phyloP scores from a whole-genome alignment of 2,329 filamentous ascomycete species.

The Alternaria burnsii region DNA sequence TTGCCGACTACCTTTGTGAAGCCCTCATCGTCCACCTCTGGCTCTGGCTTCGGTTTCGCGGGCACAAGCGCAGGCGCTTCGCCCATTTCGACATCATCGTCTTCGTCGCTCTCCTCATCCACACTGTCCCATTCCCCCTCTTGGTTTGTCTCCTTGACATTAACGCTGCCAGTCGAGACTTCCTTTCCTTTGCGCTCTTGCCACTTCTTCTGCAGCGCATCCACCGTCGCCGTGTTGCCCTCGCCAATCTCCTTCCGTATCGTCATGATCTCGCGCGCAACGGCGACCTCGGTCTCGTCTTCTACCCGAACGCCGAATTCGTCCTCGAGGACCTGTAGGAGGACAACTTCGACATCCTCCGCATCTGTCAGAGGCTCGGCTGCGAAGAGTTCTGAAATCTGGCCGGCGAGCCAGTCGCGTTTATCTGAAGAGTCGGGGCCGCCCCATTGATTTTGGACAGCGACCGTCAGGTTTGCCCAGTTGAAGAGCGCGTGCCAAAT shows the following conservation, averaged over 20 bases:
- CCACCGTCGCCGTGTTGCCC: conserved; percentile 72
- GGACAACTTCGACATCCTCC: conserved; percentile 81
- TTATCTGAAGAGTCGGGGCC: conserved; percentile 84
- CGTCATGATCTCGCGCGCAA: conserved; percentile 76
- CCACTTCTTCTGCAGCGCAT: conserved; percentile 70
- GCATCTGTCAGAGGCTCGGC: conserved; percentile 69
- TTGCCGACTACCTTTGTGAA: conserved; percentile 55
- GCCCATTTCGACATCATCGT: conserved; percentile 48
- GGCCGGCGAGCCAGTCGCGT: conserved; percentile 94
- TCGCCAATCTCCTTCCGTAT: conserved; percentile 70
- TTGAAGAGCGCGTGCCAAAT: conserved; percentile 85
- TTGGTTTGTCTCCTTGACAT: conserved; percentile 67
- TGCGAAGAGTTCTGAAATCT: conserved; percentile 79
- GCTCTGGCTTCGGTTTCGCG: conserved; percentile 44
- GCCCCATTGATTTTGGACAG: conserved; percentile 87
- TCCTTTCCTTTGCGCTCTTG: conserved; percentile 67
- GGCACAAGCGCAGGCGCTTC: conserved; percentile 49
- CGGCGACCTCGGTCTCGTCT: conserved; percentile 80
- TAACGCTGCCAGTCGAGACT: conserved; percentile 55
- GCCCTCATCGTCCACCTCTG: conserved; percentile 54
- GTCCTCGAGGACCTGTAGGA: conserved; percentile 91
- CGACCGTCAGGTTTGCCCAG: conserved; percentile 88
- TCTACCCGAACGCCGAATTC: conserved; percentile 95
- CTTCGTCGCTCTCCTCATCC: conserved; percentile 63
- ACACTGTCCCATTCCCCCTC: conserved; percentile 49